These are phyloP conservation scores for Pneumocystis wakefieldiae DNA, from an alignment of 1,139 yeast species.

Conservation along the genomic window DNA sequence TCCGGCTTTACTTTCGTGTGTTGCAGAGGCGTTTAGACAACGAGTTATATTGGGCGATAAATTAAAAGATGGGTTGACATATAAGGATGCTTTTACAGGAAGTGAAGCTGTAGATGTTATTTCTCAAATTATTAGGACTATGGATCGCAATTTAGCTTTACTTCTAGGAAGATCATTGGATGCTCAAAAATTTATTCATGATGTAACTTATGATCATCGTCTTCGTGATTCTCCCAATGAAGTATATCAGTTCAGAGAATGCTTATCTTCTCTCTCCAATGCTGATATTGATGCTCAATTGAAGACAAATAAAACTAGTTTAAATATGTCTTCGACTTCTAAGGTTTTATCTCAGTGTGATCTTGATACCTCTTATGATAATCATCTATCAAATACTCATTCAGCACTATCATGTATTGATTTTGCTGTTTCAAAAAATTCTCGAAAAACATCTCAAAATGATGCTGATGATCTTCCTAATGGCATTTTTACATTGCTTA, in stretches of 20 bases:
- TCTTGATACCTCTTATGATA: constrained; percentile 8
- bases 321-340: neutral
- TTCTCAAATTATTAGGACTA: constrained; percentile 70
- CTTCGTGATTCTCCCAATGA: constrained; percentile 77
- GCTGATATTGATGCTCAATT: neutral
- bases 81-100: constrained; percentile 90
- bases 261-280: constrained; percentile 12
- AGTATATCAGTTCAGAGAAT: constrained; percentile 66
- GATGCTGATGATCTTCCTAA: constrained; percentile 24
- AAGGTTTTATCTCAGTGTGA: constrained; percentile 9
- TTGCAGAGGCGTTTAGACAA: constrained; percentile 65
- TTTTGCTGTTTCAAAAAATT: constrained; percentile 1
- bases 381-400: constrained; percentile 8
- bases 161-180: constrained; percentile 82
- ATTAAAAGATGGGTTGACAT: constrained; percentile 85
- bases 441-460: constrained; percentile 1
- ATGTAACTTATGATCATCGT: constrained; percentile 87
- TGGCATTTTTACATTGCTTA: constrained; percentile 82
- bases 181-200: constrained; percentile 88
- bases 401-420: constrained; percentile 4
- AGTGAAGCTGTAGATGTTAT: constrained; percentile 83
- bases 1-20: constrained; percentile 78
- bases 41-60: constrained; percentile 59
- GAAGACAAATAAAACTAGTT: neutral
- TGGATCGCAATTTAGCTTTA: constrained; percentile 79